Percentiles rank a stretch among this genome's conserved stretches.
Evolutionary conservation across 2,329 filamentous ascomycete species (phyloP).

Genomic region (Gyromitra esculenta): DNA sequence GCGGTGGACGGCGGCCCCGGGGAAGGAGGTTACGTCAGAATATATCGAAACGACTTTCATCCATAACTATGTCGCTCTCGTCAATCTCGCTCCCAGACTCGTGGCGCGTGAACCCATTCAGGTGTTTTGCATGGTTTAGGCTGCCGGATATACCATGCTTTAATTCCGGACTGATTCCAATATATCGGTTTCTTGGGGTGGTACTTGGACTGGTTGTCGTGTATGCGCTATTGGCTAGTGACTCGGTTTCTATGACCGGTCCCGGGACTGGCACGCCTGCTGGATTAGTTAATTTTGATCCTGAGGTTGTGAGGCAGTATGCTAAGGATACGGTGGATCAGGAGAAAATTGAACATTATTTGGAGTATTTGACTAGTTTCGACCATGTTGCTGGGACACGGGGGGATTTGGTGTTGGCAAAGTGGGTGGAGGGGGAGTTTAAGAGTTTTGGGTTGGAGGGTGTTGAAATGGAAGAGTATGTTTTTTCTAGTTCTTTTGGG

Average conservation of each 20-base stretch:
- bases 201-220: conserved; percentile 50
- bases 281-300: conserved; percentile 69
- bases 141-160: conserved; percentile 51
- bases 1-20: conserved; percentile 47
- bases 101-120: conserved; percentile 51
- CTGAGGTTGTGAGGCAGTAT: conserved; percentile 80
- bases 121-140: conserved; percentile 35
- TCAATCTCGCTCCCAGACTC: conserved; percentile 58
- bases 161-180: conserved; percentile 47
- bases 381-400: conserved; percentile 94
- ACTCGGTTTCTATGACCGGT: conserved; percentile 43
- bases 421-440: conserved; percentile 85
- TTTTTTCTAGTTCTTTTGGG: neutral
- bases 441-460: conserved; percentile 76
- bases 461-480: conserved; percentile 73
- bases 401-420: conserved; percentile 85
- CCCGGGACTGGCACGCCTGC: conserved; percentile 63
- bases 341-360: conserved; percentile 74
- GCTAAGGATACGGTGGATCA: conserved; percentile 78
- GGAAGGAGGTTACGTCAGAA: conserved; percentile 56
- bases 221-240: conserved; percentile 51
- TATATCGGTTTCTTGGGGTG: conserved; percentile 53
- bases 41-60: conserved; percentile 60
- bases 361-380: conserved; percentile 81
- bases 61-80: conserved; percentile 58